phyloP scores from a whole-genome alignment of 2,329 filamentous ascomycete genomes.

The Neopestalotiopsis sp. region DNA sequence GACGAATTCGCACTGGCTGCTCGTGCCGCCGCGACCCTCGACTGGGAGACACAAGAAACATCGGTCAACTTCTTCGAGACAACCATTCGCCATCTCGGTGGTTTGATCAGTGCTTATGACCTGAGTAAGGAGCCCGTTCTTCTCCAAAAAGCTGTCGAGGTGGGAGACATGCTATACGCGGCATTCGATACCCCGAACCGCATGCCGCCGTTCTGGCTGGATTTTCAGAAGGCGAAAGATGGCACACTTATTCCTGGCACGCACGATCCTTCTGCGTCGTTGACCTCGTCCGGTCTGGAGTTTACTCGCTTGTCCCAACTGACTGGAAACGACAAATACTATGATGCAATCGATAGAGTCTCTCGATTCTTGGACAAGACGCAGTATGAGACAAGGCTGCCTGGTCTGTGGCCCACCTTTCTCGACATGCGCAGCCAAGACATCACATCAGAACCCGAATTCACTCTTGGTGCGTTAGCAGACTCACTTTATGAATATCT shows the following conservation, averaged over 20 bases:
- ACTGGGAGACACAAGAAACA: slow-evolving; percentile 49
- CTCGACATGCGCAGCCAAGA: slow-evolving; percentile 62
- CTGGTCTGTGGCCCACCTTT: slow-evolving; percentile 75
- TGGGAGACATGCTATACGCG: slow-evolving; percentile 53
- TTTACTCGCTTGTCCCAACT: slow-evolving; percentile 74
- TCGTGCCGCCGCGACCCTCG: slow-evolving; percentile 51
- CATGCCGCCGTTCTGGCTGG: slow-evolving; percentile 61
- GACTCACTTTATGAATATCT: slow-evolving; percentile 67
- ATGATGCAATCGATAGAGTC: slow-evolving; percentile 76
- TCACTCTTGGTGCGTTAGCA: slow-evolving; percentile 57
- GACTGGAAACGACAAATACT: slow-evolving; percentile 72
- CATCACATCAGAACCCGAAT: slow-evolving; percentile 43
- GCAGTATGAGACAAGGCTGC: slow-evolving; percentile 72
- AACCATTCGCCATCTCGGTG: slow-evolving; percentile 52
- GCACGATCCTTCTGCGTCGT: slow-evolving; percentile 41
- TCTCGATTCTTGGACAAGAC: slow-evolving; percentile 69
- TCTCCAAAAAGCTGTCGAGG: slow-evolving; percentile 48
- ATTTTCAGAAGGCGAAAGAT: slow-evolving; percentile 45
- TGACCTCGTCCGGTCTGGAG: slow-evolving; percentile 70
- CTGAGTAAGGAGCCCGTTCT: slow-evolving; percentile 45
- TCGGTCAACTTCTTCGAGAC: slow-evolving; percentile 51
- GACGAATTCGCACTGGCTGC: slow-evolving; percentile 62
- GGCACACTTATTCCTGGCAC: slow-evolving; percentile 40
- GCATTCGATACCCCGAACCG: slow-evolving; percentile 55
- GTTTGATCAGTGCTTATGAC: slow-evolving; percentile 51